Percentiles rank a stretch among this genome's conserved stretches.
phyloP scores from a whole-genome alignment of 2,329 filamentous ascomycete genomes.

The Chalara sp. region DNA sequence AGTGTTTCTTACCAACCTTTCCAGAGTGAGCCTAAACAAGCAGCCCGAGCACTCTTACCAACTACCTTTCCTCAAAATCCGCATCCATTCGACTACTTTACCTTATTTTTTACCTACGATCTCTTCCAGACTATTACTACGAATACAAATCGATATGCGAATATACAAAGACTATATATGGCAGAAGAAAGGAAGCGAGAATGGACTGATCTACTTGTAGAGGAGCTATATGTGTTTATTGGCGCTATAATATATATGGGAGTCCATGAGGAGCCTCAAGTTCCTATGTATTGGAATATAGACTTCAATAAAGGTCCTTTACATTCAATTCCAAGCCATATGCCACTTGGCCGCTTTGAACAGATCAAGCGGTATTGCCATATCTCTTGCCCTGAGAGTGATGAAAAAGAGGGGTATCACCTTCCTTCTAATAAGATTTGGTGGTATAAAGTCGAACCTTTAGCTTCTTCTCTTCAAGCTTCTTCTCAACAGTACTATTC shows the following conservation, averaged over 20 bases:
- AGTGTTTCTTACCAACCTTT: not conserved
- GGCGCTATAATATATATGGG: slow-evolving; percentile 7
- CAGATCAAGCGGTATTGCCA: slow-evolving; percentile 6
- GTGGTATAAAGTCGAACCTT: slow-evolving; percentile 6
- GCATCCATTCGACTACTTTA: slow-evolving; percentile 5
- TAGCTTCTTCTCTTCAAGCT: slow-evolving; percentile 4
- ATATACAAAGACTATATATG: not conserved
- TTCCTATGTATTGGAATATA: not conserved
- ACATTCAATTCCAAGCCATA: slow-evolving; percentile 1
- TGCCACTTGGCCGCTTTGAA: slow-evolving; percentile 2
- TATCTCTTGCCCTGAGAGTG: slow-evolving; percentile 4
- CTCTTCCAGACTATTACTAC: slow-evolving; percentile 2
- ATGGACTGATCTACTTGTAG: slow-evolving; percentile 2
- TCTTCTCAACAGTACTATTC: slow-evolving; percentile 3
- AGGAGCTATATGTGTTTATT: slow-evolving; percentile 7
- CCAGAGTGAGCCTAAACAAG: not conserved
- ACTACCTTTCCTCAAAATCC: not conserved
- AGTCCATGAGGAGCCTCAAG: not conserved
- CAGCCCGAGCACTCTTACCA: not conserved
- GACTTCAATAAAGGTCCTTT: slow-evolving; percentile 1
- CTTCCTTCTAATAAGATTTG: slow-evolving; percentile 2
- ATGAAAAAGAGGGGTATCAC: not conserved
- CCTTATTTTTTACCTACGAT: slow-evolving; percentile 1
- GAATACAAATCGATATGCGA: slow-evolving; percentile 4
- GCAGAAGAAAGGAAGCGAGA: not conserved